Evolutionary conservation across 306 rosid species (phyloP).

Genomic region (Heteromeles arbutifolia): DNA sequence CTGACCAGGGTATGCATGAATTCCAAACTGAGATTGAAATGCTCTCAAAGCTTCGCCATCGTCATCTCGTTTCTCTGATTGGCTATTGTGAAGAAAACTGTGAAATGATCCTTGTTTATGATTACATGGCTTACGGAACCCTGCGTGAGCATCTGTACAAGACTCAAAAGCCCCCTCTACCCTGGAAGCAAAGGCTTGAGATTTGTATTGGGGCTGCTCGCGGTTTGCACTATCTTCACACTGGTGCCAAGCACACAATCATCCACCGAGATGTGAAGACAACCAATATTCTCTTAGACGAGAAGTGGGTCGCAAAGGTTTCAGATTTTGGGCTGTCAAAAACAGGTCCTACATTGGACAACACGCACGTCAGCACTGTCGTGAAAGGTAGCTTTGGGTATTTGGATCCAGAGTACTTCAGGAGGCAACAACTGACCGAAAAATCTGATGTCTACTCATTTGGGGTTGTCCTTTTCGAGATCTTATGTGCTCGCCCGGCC

Average conservation of each 20-base stretch:
- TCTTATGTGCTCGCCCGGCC: constrained; percentile 94
- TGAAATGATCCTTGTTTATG: constrained; percentile 98
- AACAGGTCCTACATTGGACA: constrained; percentile 95
- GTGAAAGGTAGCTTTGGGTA: constrained; percentile 99
- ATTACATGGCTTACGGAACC: constrained; percentile 90
- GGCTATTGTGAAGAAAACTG: constrained; percentile 95
- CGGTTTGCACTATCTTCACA: constrained; percentile 93
- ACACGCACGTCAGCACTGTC: constrained; percentile 96
- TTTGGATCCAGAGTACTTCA: constrained; percentile 97
- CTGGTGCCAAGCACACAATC: constrained; percentile 95
- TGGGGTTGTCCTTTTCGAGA: constrained; percentile 93
- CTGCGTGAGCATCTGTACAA: constrained; percentile 96
- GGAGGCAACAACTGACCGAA: constrained; percentile 95
- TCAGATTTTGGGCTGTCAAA: constrained; percentile 97
- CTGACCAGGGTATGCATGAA: constrained; percentile 98
- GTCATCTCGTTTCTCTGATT: constrained; percentile 93
- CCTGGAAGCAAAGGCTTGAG: constrained; percentile 99
- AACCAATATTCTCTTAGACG: constrained; percentile 91
- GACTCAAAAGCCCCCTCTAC: constrained; percentile 88
- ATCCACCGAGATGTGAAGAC: constrained; percentile 98
- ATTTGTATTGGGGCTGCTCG: constrained; percentile 98
- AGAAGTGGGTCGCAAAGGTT: constrained; percentile 98
- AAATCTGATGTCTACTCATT: constrained; percentile 98
- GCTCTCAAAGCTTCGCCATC: constrained; percentile 98
- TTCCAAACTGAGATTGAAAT: constrained; percentile 98